phyloP scores from a whole-genome alignment of 148 eudicot species.

The Silene conica region DNA sequence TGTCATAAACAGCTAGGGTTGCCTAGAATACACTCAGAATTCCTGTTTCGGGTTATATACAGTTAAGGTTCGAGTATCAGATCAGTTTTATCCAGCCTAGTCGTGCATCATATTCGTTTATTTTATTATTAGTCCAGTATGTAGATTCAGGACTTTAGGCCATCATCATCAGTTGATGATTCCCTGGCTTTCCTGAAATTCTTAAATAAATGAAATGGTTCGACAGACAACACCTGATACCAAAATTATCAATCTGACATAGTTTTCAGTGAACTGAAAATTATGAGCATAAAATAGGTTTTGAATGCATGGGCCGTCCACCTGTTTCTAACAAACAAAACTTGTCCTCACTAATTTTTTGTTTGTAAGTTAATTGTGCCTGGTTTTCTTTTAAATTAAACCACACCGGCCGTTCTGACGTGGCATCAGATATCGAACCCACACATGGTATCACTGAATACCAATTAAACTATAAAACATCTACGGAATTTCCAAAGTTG shows the following conservation, averaged over 20 bases:
- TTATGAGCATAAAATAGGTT: background rate
- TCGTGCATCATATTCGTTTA: too few species aligned
- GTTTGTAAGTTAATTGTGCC: too few species aligned
- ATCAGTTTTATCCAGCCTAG: background rate
- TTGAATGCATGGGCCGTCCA: constrained; percentile 15
- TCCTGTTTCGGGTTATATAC: background rate
- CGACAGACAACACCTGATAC: background rate
- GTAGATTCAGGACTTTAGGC: background rate
- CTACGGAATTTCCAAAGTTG: background rate
- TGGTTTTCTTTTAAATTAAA: background rate
- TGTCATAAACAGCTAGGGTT: too few species aligned
- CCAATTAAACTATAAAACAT: background rate
- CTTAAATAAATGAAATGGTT: background rate
- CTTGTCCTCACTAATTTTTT: too few species aligned
- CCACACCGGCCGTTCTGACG: background rate
- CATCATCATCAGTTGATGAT: background rate
- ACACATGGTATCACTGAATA: background rate
- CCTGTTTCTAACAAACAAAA: background rate
- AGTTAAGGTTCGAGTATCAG: background rate
- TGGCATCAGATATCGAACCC: background rate
- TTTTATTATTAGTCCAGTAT: background rate
- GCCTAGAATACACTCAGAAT: background rate
- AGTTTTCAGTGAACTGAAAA: constrained; percentile 11
- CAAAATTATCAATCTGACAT: constrained; percentile 16
- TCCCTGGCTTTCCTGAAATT: background rate